These are phyloP conservation scores for Phytophthora capsici DNA, from an alignment of 352 stramenopile genomes.

Conservation along the genomic window DNA sequence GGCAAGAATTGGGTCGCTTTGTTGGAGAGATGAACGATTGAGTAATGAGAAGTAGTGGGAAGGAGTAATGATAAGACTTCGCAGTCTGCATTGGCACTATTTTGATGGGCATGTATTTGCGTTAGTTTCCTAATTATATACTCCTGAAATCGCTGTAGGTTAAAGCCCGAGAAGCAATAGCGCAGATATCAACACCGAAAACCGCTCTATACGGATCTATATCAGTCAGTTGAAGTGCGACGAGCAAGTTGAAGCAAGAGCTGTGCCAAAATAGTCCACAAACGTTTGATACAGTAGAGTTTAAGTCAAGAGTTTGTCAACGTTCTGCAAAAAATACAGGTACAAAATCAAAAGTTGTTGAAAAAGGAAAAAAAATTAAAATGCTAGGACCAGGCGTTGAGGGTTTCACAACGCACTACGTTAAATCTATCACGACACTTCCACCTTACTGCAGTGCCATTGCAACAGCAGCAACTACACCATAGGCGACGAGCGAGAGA, in stretches of 20 bases:
- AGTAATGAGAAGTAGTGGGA: not conserved
- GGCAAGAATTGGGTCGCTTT: not conserved
- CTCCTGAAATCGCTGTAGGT: too few species aligned
- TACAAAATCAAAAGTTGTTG: constrained; percentile 22
- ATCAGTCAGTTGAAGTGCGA: too few species aligned
- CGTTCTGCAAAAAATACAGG: too few species aligned
- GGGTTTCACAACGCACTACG: constrained; percentile 17
- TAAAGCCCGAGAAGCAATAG: too few species aligned
- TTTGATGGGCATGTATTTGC: too few species aligned
- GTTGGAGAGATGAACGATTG: constrained; percentile 9
- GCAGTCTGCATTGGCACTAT: too few species aligned
- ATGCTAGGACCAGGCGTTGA: constrained; percentile 1
- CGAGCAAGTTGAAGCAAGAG: constrained; percentile 13
- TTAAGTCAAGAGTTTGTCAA: too few species aligned
- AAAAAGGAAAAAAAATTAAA: constrained; percentile 11
- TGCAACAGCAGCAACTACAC: constrained; percentile 21
- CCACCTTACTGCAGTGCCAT: constrained; percentile 28
- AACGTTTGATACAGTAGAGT: too few species aligned
- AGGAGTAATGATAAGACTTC: not conserved
- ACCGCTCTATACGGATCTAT: too few species aligned
- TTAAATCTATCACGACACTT: constrained; percentile 25
- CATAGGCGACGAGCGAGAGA: constrained; percentile 28
- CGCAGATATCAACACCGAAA: constrained; percentile 7
- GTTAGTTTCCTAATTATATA: too few species aligned
- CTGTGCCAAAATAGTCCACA: too few species aligned